A percentile compares a stretch with the other conserved stretches of the same genome.
phyloP scores from a whole-genome alignment of 352 stramenopile species.

The Pythium sukuiense region DNA sequence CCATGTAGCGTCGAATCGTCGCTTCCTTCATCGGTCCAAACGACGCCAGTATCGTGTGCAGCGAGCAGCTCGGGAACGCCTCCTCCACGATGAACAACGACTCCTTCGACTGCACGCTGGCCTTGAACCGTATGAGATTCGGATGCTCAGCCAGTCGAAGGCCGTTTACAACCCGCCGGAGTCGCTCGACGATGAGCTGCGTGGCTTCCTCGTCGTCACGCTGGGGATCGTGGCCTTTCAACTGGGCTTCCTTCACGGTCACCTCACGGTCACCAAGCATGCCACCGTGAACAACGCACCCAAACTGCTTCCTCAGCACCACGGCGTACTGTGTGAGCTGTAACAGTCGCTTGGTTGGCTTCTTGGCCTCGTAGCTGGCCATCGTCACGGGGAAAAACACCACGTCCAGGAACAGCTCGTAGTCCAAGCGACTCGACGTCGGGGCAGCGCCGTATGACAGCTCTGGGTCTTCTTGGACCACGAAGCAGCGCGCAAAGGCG shows the following conservation, averaged over 20 bases:
- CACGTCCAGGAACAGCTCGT: conserved; percentile 48
- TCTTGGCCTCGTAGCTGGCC: neutral
- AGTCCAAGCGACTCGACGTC: conserved; percentile 32
- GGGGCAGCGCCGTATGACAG: neutral
- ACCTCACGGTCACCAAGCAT: neutral
- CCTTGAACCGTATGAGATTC: conserved; percentile 43
- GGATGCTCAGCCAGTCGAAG: conserved; percentile 43
- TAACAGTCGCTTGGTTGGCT: neutral
- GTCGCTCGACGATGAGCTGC: neutral
- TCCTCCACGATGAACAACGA: conserved; percentile 45
- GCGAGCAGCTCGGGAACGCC: conserved; percentile 40
- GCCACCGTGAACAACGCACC: conserved; percentile 11
- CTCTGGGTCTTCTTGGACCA: conserved; percentile 1
- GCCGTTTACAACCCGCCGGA: conserved; percentile 39
- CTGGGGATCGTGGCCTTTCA: neutral
- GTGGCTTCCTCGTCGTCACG: neutral
- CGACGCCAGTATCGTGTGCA: conserved; percentile 59
- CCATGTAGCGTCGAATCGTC: conserved; percentile 65
- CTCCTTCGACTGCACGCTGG: conserved; percentile 34
- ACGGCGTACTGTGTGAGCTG: conserved; percentile 16
- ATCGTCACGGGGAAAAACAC: conserved; percentile 53
- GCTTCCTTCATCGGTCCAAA: conserved; percentile 77
- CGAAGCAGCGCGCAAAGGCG: conserved; percentile 15
- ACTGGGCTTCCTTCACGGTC: conserved; percentile 20
- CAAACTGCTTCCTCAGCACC: neutral